Percentiles rank a stretch among this genome's conserved stretches.
phyloP scores from a whole-genome alignment of 257 asterid species.

The Nicotiana paniculata region DNA sequence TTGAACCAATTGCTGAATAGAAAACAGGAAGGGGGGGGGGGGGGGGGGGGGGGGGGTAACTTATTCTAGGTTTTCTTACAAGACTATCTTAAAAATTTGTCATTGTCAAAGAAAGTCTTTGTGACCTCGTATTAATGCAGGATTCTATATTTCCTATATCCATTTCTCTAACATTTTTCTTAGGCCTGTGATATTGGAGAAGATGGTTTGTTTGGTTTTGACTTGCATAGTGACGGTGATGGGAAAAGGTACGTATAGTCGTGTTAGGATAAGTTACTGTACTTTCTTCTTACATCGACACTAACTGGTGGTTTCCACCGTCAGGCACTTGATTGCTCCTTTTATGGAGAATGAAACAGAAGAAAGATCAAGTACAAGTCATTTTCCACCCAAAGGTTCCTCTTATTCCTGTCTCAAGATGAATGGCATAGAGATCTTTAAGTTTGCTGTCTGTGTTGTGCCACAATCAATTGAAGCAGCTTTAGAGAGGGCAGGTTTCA shows the following conservation, averaged over 20 bases:
- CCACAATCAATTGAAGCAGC: constrained; percentile 91
- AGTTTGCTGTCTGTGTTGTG: constrained; percentile 84
- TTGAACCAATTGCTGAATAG: not conserved
- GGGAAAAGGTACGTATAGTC: constrained; percentile 53
- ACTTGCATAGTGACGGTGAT: constrained; percentile 81
- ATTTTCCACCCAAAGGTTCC: constrained; percentile 52
- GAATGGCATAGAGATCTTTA: constrained; percentile 97
- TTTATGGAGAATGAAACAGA: constrained; percentile 29
- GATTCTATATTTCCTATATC: not conserved
- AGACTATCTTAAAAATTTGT: too few species aligned
- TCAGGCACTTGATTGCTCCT: constrained; percentile 61
- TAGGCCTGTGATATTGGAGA: constrained; percentile 80
- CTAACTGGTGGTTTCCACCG: not conserved
- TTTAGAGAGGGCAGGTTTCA: constrained; percentile 68
- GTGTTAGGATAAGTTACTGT: not conserved
- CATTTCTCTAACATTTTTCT: constrained; percentile 5
- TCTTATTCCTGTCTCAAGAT: constrained; percentile 78
- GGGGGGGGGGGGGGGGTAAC: too few species aligned
- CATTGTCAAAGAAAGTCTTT: too few species aligned
- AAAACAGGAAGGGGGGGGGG: too few species aligned
- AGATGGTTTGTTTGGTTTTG: constrained; percentile 67
- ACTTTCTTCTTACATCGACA: not conserved
- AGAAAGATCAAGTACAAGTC: constrained; percentile 53
- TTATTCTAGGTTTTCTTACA: too few species aligned
- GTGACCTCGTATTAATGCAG: not conserved